phyloP scores from a whole-genome alignment of 2,329 filamentous ascomycete species.

The Monilinia polystroma region DNA sequence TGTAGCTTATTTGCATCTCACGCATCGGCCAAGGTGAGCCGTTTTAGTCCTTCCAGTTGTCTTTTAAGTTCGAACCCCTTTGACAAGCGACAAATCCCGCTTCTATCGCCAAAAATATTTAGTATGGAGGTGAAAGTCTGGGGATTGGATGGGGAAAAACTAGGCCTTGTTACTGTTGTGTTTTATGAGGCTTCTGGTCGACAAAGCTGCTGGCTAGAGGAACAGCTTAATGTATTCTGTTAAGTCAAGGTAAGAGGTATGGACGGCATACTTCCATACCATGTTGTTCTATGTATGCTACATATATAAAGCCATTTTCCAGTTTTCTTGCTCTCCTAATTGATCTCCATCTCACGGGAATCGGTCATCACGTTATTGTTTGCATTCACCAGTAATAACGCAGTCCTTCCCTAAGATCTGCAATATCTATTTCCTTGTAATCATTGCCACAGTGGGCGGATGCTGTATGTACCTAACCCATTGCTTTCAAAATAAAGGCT shows the following conservation, averaged over 20 bases:
- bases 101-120: background rate
- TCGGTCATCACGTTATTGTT: conserved; percentile 21
- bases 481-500: background rate
- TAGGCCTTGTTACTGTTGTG: background rate
- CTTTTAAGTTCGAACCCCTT: background rate
- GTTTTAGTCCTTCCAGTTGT: background rate
- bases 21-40: background rate
- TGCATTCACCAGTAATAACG: conserved; percentile 21
- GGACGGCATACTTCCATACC: background rate
- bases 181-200: background rate
- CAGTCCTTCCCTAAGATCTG: conserved; percentile 26
- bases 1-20: background rate
- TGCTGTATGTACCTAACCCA: conserved; percentile 19
- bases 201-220: background rate
- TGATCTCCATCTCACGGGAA: background rate
- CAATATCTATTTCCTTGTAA: conserved; percentile 29
- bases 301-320: conserved; percentile 1
- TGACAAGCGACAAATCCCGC: background rate
- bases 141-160: background rate
- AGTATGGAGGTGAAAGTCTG: background rate
- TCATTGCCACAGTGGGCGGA: conserved; percentile 26
- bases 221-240: background rate
- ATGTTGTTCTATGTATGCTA: background rate
- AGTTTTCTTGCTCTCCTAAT: conserved; percentile 4
- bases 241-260: background rate